These are phyloP conservation scores for Dictyostelium discoideum DNA, from an alignment of 78 protist genomes.

Conservation along the genomic window DNA sequence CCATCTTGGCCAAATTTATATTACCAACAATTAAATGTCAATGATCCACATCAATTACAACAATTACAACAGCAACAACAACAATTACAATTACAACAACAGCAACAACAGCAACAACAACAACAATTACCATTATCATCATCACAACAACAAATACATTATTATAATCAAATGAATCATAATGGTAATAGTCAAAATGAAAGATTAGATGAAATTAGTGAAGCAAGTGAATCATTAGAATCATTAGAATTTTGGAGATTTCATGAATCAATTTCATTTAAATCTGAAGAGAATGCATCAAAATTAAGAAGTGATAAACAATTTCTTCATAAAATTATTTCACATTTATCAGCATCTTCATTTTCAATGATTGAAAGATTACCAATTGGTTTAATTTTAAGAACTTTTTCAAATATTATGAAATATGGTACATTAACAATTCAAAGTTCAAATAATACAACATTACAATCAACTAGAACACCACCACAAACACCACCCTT, in stretches of 20 bases:
- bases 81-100: background rate
- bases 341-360: slow-evolving; percentile 15
- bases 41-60: background rate
- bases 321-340: background rate
- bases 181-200: background rate
- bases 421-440: background rate
- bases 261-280: background rate
- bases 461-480: slow-evolving; percentile 8
- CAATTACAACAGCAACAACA: background rate
- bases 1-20: slow-evolving; percentile 23
- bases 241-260: slow-evolving; percentile 21
- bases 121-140: background rate
- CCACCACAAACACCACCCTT: slow-evolving; percentile 33
- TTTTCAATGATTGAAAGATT: background rate
- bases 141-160: background rate
- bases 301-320: slow-evolving; percentile 8
- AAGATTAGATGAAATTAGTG: background rate
- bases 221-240: background rate
- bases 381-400: slow-evolving; percentile 15
- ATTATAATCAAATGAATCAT: background rate
- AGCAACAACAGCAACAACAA: background rate
- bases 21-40: background rate
- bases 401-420: slow-evolving; percentile 31
- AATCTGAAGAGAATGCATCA: background rate
- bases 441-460: background rate